Evolutionary conservation across 1,139 yeast species (phyloP).

Genomic region (Lodderomyces metapsilosis): DNA sequence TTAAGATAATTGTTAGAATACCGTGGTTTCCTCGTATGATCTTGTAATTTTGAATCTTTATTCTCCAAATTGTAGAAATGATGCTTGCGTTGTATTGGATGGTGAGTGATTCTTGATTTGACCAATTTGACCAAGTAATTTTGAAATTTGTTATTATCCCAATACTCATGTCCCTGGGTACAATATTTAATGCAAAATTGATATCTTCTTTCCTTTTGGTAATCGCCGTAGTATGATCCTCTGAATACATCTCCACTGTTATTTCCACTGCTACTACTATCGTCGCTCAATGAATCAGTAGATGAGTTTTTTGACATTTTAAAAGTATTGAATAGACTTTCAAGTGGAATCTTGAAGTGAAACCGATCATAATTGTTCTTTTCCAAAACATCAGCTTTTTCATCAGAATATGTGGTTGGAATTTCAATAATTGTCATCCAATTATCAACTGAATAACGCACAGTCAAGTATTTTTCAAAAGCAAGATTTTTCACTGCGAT

Average conservation of each 20-base stretch:
- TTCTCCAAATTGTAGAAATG: conserved; percentile 1
- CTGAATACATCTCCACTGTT: neutral
- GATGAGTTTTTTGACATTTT: conserved; percentile 15
- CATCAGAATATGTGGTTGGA: conserved; percentile 62
- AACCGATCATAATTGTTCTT: conserved; percentile 57
- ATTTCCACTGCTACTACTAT: neutral
- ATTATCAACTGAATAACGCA: conserved; percentile 65
- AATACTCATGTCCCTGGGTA: conserved; percentile 51
- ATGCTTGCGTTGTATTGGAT: conserved; percentile 5
- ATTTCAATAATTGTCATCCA: conserved; percentile 76
- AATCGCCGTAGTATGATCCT: neutral
- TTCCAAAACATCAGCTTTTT: conserved; percentile 52
- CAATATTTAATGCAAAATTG: conserved; percentile 61
- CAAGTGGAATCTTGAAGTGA: conserved; percentile 52
- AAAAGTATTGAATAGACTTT: conserved; percentile 33
- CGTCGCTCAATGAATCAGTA: conserved; percentile 10
- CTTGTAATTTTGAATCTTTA: conserved; percentile 15
- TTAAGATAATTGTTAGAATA: conserved; percentile 41
- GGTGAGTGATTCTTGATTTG: conserved; percentile 17
- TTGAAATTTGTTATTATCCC: conserved; percentile 70
- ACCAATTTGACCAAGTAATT: conserved; percentile 59
- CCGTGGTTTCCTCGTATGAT: conserved; percentile 31
- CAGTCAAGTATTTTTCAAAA: conserved; percentile 59
- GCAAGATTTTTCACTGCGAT: conserved; percentile 71
- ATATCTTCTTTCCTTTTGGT: conserved; percentile 21